These are phyloP conservation scores for Blastobotrys apis DNA, from an alignment of 1,139 yeast species.

Conservation along the genomic window DNA sequence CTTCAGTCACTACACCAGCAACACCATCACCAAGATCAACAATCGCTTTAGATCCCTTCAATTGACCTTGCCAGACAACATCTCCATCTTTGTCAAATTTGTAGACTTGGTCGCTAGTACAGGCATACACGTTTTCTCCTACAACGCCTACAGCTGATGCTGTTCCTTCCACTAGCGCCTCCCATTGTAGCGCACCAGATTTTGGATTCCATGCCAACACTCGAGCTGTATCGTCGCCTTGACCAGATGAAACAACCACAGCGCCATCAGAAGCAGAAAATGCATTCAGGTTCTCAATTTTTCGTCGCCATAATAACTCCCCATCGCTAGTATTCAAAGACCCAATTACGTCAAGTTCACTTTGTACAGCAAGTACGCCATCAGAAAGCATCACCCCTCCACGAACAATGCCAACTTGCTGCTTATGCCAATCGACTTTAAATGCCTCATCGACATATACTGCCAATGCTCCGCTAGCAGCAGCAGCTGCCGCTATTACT, in stretches of 20 bases:
- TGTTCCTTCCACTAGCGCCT: conserved; percentile 5
- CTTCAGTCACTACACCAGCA: conserved; percentile 11
- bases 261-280: conserved; percentile 2
- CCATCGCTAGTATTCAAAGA: conserved; percentile 25
- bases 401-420: conserved; percentile 25
- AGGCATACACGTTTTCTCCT: conserved; percentile 9
- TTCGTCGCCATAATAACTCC: conserved; percentile 25
- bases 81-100: conserved; percentile 10
- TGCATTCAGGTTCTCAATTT: conserved; percentile 8
- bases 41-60: neutral
- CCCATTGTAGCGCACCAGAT: conserved; percentile 13
- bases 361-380: conserved; percentile 16
- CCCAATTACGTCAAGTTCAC: conserved; percentile 23
- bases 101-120: conserved; percentile 6
- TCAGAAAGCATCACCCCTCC: conserved; percentile 13
- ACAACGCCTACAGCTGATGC: conserved; percentile 4
- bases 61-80: conserved; percentile 4
- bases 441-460: conserved; percentile 34
- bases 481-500: conserved; percentile 1
- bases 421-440: conserved; percentile 31
- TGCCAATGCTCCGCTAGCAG: conserved; percentile 16
- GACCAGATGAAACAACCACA: conserved; percentile 8
- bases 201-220: neutral
- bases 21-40: conserved; percentile 5
- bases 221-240: neutral